A percentile compares a stretch with the other conserved stretches of the same genome.
Evolutionary conservation across 2,329 filamentous ascomycete species (phyloP).

Genomic region (Capronia americana): DNA sequence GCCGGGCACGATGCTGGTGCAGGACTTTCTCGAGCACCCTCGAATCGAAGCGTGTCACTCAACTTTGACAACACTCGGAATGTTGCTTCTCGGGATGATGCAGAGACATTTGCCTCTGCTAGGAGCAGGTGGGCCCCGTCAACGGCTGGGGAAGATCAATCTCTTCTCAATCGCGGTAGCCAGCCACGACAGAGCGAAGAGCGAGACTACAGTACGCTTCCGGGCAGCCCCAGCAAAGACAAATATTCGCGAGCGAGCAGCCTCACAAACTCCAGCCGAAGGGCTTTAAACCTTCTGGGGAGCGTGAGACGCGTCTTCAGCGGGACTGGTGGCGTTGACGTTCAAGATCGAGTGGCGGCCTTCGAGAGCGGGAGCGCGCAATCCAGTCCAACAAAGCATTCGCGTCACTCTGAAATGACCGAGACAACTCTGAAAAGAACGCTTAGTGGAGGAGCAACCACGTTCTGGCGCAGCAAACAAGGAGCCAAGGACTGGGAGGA

Average conservation of each 20-base stretch:
- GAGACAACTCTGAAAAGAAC: conserved; percentile 51
- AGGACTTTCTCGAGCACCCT: conserved; percentile 30
- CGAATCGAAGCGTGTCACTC: conserved; percentile 39
- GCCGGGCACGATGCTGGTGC: conserved; percentile 4
- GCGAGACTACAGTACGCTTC: conserved; percentile 32
- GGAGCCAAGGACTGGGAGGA: conserved; percentile 60
- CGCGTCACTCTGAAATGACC: conserved; percentile 31
- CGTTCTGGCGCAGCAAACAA: conserved; percentile 57
- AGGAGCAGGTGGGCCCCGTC: conserved; percentile 25
- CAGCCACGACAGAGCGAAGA: conserved; percentile 25
- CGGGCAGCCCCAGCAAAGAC: conserved; percentile 42
- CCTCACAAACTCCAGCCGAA: conserved; percentile 64
- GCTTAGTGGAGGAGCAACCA: conserved; percentile 56
- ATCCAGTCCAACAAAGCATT: conserved; percentile 34
- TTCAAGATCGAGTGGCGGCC: conserved; percentile 39
- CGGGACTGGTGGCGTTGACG: conserved; percentile 43
- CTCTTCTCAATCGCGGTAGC: conserved; percentile 29
- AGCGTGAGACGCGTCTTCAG: conserved; percentile 70
- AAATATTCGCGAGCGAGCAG: conserved; percentile 52
- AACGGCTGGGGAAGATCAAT: conserved; percentile 30
- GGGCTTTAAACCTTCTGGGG: conserved; percentile 71
- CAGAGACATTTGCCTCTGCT: conserved; percentile 33
- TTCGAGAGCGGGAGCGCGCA: conserved; percentile 33
- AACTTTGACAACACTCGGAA: conserved; percentile 23
- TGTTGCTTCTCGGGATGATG: conserved; percentile 16